Evolutionary conservation across 1,139 yeast genomes (phyloP).

Genomic region (Oligophagozyma castellii): DNA sequence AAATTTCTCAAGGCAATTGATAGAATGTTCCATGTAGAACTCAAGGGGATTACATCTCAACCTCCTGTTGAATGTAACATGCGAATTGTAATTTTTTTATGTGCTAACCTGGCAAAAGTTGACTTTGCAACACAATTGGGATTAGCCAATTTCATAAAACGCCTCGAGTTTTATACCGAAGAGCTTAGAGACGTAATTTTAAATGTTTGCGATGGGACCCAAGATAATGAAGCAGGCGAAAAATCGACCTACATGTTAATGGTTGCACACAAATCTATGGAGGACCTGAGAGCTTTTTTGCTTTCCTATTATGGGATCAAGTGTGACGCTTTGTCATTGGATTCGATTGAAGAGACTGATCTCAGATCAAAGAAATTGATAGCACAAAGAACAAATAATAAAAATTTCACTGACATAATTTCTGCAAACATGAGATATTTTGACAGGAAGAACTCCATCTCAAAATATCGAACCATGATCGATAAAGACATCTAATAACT

Average conservation of each 20-base stretch:
- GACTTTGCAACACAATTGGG: slow-evolving; percentile 13
- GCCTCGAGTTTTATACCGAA: slow-evolving; percentile 13
- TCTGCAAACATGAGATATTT: background rate
- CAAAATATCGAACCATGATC: background rate
- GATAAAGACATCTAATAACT: background rate
- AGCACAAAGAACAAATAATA: slow-evolving; percentile 1
- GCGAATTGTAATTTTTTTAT: slow-evolving; percentile 11
- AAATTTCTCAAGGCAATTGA: slow-evolving; percentile 11
- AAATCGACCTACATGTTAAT: background rate
- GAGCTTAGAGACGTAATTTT: slow-evolving; percentile 14
- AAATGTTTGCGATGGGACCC: too few relatives aligned
- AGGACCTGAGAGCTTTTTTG: slow-evolving; percentile 7
- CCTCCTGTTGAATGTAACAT: slow-evolving; percentile 4
- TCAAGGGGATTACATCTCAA: slow-evolving; percentile 3
- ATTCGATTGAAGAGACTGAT: slow-evolving; percentile 7
- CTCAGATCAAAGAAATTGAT: slow-evolving; percentile 6
- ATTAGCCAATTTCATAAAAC: slow-evolving; percentile 9
- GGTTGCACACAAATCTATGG: slow-evolving; percentile 6
- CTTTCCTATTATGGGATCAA: slow-evolving; percentile 8
- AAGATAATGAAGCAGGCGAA: too few relatives aligned
- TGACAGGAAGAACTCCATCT: background rate
- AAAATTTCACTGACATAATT: background rate
- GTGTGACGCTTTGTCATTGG: slow-evolving; percentile 6
- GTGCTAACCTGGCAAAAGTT: slow-evolving; percentile 12
- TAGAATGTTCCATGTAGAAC: slow-evolving; percentile 8